These are phyloP conservation scores for Angophora floribunda DNA, from an alignment of 345 rosid species.

Conservation along the genomic window DNA sequence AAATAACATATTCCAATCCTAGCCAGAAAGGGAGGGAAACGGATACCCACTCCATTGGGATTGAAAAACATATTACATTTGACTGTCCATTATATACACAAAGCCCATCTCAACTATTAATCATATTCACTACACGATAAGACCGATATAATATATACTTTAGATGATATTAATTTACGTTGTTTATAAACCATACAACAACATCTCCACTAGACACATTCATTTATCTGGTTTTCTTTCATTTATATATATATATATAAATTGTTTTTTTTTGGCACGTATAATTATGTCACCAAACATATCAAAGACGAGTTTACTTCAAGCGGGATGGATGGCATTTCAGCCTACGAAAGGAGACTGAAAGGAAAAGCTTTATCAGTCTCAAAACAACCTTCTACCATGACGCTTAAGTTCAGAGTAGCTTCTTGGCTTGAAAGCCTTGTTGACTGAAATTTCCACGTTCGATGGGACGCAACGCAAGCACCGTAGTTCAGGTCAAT, in stretches of 20 bases:
- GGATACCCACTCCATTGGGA: background rate
- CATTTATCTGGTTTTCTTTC: too few relatives aligned
- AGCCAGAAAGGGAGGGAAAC: background rate
- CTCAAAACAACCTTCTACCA: background rate
- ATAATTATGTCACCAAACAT: background rate
- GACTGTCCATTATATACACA: background rate
- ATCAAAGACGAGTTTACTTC: background rate
- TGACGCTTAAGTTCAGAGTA: background rate
- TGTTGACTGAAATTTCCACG: background rate
- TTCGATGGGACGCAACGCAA: background rate
- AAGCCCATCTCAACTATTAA: fast-evolving
- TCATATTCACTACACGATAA: background rate
- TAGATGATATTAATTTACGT: fast-evolving
- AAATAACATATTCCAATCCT: background rate
- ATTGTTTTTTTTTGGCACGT: background rate
- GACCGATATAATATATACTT: background rate
- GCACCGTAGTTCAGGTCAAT: background rate
- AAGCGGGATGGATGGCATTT: too few relatives aligned
- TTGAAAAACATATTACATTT: background rate
- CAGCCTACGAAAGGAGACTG: background rate
- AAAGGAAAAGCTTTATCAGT: background rate
- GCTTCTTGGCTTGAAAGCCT: background rate
- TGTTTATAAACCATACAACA: background rate
- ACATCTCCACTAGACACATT: background rate
- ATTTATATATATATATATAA: too few relatives aligned